Evolutionary conservation across 148 eudicot species (phyloP).

Genomic region (Vaccinium myrtillus): DNA sequence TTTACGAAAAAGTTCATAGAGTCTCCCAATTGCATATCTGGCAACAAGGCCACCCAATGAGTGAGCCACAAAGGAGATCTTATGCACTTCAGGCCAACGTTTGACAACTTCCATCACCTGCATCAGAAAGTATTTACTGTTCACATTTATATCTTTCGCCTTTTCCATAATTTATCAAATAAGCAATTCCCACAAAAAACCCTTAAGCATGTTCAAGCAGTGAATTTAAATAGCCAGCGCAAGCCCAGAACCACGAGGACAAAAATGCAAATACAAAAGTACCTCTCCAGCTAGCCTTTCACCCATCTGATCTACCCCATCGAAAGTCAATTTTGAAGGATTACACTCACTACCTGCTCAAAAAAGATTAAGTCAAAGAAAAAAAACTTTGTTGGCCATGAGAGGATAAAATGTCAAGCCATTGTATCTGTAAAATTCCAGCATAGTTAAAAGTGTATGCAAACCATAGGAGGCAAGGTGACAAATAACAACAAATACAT

Average conservation of each 20-base stretch:
- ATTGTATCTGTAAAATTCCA: background rate
- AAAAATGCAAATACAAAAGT: slow-evolving; percentile 35
- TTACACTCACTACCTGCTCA: slow-evolving; percentile 79
- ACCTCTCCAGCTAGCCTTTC: slow-evolving; percentile 94
- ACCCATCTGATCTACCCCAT: slow-evolving; percentile 93
- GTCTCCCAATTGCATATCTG: slow-evolving; percentile 77
- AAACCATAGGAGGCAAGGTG: background rate
- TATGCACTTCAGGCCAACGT: slow-evolving; percentile 60
- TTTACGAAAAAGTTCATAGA: slow-evolving; percentile 40
- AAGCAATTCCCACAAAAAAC: background rate
- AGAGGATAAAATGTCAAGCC: background rate
- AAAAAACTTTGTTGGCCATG: background rate
- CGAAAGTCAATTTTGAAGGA: slow-evolving; percentile 75
- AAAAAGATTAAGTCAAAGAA: slow-evolving; percentile 7
- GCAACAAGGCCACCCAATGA: slow-evolving; percentile 95
- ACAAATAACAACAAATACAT: background rate
- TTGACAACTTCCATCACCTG: slow-evolving; percentile 68
- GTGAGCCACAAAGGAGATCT: slow-evolving; percentile 88
- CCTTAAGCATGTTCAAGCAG: background rate
- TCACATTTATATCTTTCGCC: background rate
- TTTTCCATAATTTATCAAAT: background rate
- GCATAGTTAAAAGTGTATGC: background rate
- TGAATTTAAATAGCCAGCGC: background rate
- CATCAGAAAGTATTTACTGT: slow-evolving; percentile 21
- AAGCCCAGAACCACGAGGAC: background rate